These are phyloP conservation scores for Luffa acutangula DNA, from an alignment of 306 rosid species.

Conservation along the genomic window DNA sequence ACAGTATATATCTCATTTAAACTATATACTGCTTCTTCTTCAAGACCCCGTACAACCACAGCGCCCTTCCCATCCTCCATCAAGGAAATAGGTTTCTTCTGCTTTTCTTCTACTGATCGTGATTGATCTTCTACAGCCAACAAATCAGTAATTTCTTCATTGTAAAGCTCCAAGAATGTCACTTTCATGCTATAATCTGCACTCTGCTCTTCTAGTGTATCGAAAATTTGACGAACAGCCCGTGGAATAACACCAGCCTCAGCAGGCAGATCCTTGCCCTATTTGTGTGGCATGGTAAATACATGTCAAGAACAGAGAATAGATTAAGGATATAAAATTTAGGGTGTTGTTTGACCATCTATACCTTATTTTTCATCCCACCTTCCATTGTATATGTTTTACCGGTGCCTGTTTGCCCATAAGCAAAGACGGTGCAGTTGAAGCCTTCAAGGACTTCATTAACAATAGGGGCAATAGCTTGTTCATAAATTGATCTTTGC, in stretches of 20 bases:
- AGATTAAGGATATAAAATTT: neutral
- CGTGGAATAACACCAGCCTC: constrained; percentile 97
- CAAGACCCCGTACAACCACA: constrained; percentile 83
- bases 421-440: constrained; percentile 92
- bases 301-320: neutral
- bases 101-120: constrained; percentile 57
- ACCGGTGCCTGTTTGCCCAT: constrained; percentile 97
- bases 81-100: constrained; percentile 56
- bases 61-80: constrained; percentile 98
- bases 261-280: constrained; percentile 81
- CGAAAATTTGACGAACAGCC: constrained; percentile 88
- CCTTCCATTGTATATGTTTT: constrained; percentile 99
- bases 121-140: constrained; percentile 64
- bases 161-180: constrained; percentile 85
- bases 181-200: constrained; percentile 91
- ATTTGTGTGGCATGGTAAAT: neutral
- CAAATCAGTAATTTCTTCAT: constrained; percentile 85
- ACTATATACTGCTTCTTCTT: constrained; percentile 80
- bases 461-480: constrained; percentile 84
- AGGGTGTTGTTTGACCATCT: neutral
- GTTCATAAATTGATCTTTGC: constrained; percentile 85
- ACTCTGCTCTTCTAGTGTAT: constrained; percentile 69
- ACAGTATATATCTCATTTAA: constrained; percentile 69
- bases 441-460: constrained; percentile 93
- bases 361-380: constrained; percentile 84